phyloP scores from a whole-genome alignment of 2,329 filamentous ascomycete genomes.

The Pseudogymnoascus sp. region DNA sequence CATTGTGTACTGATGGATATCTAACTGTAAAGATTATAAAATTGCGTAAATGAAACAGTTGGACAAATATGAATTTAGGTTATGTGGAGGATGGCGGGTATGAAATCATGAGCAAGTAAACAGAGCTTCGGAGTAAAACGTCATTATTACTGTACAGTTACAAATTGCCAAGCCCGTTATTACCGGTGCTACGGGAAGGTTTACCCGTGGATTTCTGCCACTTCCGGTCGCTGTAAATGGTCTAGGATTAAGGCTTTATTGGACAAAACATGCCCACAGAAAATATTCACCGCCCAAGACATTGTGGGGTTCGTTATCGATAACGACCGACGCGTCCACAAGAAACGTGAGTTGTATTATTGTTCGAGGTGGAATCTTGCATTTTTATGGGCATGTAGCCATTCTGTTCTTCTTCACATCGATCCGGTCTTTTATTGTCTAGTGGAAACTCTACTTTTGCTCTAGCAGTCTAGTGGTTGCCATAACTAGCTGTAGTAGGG shows the following conservation, averaged over 20 bases:
- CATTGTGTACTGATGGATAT: constrained; percentile 43
- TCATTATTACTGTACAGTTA: constrained; percentile 1
- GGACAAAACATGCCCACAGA: neutral
- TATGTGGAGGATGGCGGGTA: constrained; percentile 1
- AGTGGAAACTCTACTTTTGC: neutral
- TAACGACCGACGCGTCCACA: neutral
- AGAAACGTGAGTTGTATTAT: neutral
- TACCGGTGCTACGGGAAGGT: neutral
- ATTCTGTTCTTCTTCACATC: neutral
- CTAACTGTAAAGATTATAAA: neutral
- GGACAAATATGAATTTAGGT: neutral
- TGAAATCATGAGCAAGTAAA: constrained; percentile 6
- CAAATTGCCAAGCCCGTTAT: constrained; percentile 3
- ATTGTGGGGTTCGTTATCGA: neutral
- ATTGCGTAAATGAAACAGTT: neutral
- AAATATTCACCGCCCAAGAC: neutral
- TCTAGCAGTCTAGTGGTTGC: neutral
- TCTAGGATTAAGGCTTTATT: neutral
- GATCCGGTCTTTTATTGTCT: neutral
- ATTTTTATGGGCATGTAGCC: neutral
- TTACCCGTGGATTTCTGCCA: neutral
- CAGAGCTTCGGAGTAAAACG: constrained; percentile 1
- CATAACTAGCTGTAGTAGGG: neutral
- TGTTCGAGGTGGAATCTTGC: neutral
- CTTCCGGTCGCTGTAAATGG: neutral